phyloP scores from a whole-genome alignment of 2,329 filamentous ascomycete genomes.

The Microsporum audouinii region DNA sequence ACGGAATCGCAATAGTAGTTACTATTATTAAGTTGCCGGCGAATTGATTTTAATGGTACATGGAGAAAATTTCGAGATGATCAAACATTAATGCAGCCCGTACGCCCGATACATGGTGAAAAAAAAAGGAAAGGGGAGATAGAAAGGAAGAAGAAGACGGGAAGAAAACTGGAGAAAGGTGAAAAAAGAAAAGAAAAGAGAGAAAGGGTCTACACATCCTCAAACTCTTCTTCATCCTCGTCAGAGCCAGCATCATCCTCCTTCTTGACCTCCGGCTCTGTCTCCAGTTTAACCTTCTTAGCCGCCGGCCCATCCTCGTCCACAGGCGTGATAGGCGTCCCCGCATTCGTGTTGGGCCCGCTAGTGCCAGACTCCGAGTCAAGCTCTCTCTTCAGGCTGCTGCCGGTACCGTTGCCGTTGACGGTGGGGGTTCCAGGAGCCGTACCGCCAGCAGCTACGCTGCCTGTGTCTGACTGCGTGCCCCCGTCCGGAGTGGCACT shows the following conservation, averaged over 20 bases:
- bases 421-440: constrained; percentile 7
- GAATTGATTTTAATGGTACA: background rate
- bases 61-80: background rate
- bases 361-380: constrained; percentile 31
- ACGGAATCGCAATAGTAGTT: background rate
- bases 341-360: constrained; percentile 27
- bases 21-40: background rate
- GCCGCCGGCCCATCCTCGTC: constrained; percentile 33
- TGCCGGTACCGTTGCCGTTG: constrained; percentile 12
- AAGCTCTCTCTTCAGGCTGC: constrained; percentile 28
- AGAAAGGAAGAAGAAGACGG: background rate
- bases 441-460: constrained; percentile 1
- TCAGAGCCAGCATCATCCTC: constrained; percentile 25
- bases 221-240: constrained; percentile 37
- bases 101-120: background rate
- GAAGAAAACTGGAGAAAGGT: too few species aligned
- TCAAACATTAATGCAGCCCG: background rate
- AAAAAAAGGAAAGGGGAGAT: background rate
- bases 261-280: constrained; percentile 25
- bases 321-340: constrained; percentile 27
- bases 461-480: constrained; percentile 22
- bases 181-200: background rate
- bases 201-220: constrained; percentile 26
- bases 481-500: constrained; percentile 20
- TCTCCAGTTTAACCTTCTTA: constrained; percentile 37